phyloP scores from a whole-genome alignment of 345 rosid genomes.

The Citrus australasica region DNA sequence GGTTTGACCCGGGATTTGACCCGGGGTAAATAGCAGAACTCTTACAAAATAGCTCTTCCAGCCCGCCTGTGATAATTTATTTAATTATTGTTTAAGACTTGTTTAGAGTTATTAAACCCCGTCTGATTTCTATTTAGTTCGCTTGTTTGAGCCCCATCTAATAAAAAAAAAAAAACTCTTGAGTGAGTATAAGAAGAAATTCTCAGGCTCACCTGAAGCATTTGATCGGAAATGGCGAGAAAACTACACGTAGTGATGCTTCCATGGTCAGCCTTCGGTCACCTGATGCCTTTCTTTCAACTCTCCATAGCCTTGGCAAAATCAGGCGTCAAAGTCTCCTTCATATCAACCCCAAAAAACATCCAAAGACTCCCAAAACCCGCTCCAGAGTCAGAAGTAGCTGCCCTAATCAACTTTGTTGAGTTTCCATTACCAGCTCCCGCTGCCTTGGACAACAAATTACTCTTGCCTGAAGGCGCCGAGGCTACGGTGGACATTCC shows the following conservation, averaged over 20 bases:
- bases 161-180: too few relatives aligned
- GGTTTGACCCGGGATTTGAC: too few relatives aligned
- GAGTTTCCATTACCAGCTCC: constrained; percentile 24
- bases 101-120: too few relatives aligned
- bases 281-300: constrained; percentile 22
- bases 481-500: constrained; percentile 42
- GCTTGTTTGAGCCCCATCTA: too few relatives aligned
- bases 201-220: too few relatives aligned
- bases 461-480: constrained; percentile 12
- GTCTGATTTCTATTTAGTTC: too few relatives aligned
- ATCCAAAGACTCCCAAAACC: constrained; percentile 27
- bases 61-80: too few relatives aligned
- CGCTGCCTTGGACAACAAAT: not conserved
- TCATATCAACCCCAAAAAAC: constrained; percentile 20
- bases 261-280: constrained; percentile 23
- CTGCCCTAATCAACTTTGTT: not conserved
- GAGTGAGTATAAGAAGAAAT: too few relatives aligned
- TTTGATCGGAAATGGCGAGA: not conserved
- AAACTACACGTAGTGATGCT: constrained; percentile 12
- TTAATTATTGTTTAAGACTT: too few relatives aligned
- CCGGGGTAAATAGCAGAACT: too few relatives aligned
- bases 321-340: constrained; percentile 19
- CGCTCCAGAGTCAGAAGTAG: constrained; percentile 6
- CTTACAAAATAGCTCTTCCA: too few relatives aligned
- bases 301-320: constrained; percentile 21